Conservation (phyloP, 2,329 filamentous ascomycete species). For the Herpotrichia juniperi region DNA sequence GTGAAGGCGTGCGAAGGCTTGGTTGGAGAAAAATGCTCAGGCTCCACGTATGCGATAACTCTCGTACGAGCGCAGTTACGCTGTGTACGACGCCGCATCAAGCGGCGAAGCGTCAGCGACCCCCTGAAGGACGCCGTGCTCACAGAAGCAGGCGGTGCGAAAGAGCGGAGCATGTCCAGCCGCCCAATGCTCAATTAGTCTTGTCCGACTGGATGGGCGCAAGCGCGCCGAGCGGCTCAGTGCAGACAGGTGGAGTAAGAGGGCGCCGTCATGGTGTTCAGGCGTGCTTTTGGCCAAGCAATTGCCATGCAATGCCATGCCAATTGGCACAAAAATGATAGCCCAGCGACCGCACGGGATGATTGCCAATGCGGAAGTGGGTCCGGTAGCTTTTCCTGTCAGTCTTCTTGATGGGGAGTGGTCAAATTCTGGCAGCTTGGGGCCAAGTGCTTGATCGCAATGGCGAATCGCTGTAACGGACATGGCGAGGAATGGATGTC, state of each 20-base stretch:
- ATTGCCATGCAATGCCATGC: conserved; percentile 4
- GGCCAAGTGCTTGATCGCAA: background rate
- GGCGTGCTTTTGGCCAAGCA: conserved; percentile 29
- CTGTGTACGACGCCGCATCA: conserved; percentile 7
- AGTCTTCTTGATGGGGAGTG: background rate
- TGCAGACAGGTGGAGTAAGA: conserved; percentile 4
- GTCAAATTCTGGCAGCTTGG: background rate
- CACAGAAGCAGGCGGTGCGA: conserved; percentile 6
- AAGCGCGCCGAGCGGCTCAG: conserved; percentile 1
- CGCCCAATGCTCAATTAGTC: conserved; percentile 1
- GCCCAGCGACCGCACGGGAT: conserved; percentile 13
- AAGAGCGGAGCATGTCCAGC: conserved; percentile 1
- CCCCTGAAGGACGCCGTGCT: background rate
- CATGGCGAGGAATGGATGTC: background rate
- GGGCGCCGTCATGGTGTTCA: conserved; percentile 17
- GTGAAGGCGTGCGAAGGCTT: conserved; percentile 17
- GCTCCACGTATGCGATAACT: conserved; percentile 20
- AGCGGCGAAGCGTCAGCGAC: conserved; percentile 1
- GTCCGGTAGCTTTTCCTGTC: background rate
- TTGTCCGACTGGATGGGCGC: background rate
- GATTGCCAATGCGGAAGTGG: conserved; percentile 8
- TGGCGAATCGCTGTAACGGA: conserved; percentile 1
- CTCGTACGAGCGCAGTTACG: conserved; percentile 12
- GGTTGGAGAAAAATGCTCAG: conserved; percentile 15
- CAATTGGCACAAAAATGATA: conserved; percentile 16